Evolutionary conservation across 352 stramenopile genomes (phyloP), one percentile per base, ranked within the genome.

Genomic region (Phytophthora sansomeana): DNA sequence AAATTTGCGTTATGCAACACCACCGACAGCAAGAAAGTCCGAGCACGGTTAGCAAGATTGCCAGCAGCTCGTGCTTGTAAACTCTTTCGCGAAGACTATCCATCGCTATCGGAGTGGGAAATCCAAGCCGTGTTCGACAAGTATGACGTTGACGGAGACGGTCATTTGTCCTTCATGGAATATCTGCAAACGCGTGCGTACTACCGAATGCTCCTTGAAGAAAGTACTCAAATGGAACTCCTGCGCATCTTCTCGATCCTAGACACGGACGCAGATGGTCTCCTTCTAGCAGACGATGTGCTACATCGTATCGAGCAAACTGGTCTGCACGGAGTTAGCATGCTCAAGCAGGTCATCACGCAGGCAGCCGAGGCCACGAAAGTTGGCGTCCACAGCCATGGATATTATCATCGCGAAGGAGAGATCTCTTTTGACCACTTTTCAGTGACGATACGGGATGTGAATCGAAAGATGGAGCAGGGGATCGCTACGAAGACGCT

Each of bases 401-500:
- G 53, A 8, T 69, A 53, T 24, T 65, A 57, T 17, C 62, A 78
- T 38, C 68, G 72, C 7, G 72, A 80, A 24, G 83, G 83, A 7
- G 80, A 91, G 53, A 90, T 93, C 72, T 90, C 81, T 5, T 88
- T 91, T 36, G 73, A 83, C 28, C 68, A 88, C 33, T 93, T 93
- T 30, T 74, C 68, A 13, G 28, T 41, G 24, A 81, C 83, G 3
- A 91, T 92, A 41, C 81, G 75, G 29, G 72, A 81, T 6, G 75
- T 89, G 29, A 93, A 93, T 52, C 81, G 83, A 19, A 74, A 52
- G n/a, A 74, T 87, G 64, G 75, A 91, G 61, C 79, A 81, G 30
- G 75, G 79, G 9, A 91, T 93, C 28, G 85, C 85, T 0, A 56
- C 58, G 11, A 89, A 89, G 47, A 81, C 65, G 16, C 69, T 93